phyloP scores from a whole-genome alignment of 345 rosid species.

The Populus deltoides region DNA sequence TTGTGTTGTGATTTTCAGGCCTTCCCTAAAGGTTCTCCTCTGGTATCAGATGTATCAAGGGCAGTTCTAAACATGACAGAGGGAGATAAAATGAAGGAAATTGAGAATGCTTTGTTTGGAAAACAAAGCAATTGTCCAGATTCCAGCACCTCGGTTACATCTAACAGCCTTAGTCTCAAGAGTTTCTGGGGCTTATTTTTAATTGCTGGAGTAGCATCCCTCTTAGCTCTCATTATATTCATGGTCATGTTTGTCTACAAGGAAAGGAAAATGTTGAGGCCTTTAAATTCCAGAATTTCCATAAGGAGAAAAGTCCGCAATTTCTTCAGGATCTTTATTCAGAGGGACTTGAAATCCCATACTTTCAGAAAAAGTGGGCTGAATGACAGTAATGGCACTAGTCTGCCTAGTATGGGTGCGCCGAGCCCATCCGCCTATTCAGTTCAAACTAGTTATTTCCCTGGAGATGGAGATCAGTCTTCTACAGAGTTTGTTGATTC shows the following conservation, averaged over 20 bases:
- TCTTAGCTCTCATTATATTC: not conserved
- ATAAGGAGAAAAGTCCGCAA: not conserved
- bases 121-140: not conserved
- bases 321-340: conserved; percentile 7
- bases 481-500: not conserved
- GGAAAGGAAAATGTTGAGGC: not conserved
- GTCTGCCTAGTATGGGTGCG: not conserved
- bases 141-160: not conserved
- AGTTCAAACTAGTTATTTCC: not conserved
- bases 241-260: not conserved
- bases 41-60: conserved; percentile 22
- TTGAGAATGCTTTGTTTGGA: conserved; percentile 15
- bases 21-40: conserved; percentile 20
- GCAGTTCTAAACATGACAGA: not conserved
- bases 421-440: conserved; percentile 10
- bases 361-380: conserved; percentile 6
- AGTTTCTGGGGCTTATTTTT: conserved; percentile 19
- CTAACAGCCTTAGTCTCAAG: conserved; percentile 12
- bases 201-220: conserved; percentile 13
- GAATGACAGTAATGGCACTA: not conserved
- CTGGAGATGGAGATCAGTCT: not conserved
- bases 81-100: conserved; percentile 17
- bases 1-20: not conserved
- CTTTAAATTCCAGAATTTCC: not conserved
- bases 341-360: conserved; percentile 18